Evolutionary conservation across 441 rosid species (phyloP).

Genomic region (Sinapis alba): DNA sequence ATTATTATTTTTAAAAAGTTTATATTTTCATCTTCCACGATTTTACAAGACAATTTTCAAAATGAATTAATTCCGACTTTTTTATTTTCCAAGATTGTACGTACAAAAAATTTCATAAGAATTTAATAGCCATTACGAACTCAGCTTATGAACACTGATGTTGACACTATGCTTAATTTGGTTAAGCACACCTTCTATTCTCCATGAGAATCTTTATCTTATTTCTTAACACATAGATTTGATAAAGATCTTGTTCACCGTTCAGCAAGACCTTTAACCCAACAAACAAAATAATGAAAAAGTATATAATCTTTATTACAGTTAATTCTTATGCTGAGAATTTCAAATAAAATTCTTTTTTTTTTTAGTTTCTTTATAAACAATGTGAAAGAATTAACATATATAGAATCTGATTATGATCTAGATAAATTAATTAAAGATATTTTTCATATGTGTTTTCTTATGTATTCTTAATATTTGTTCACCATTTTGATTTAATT

Average conservation of each 20-base stretch:
- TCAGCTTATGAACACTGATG: background rate
- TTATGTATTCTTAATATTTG: background rate
- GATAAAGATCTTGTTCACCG: background rate
- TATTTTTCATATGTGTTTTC: background rate
- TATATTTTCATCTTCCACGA: background rate
- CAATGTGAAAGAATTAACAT: background rate
- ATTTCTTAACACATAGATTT: slow-evolving; percentile 9
- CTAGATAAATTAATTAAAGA: background rate
- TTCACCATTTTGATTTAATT: background rate
- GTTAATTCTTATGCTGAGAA: background rate
- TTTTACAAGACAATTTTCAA: background rate
- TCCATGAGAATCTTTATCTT: slow-evolving; percentile 15
- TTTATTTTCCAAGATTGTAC: background rate
- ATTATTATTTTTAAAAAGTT: too few relatives aligned
- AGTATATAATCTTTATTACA: background rate
- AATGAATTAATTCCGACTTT: background rate
- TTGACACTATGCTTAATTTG: slow-evolving; percentile 4
- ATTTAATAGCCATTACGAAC: background rate
- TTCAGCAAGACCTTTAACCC: background rate
- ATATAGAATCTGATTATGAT: slow-evolving; percentile 18
- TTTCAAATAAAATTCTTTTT: background rate
- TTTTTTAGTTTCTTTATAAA: background rate
- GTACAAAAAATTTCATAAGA: background rate
- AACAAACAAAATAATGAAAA: background rate
- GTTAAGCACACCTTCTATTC: slow-evolving; percentile 6